These are phyloP conservation scores for Apiospora aurea DNA, from an alignment of 2,329 filamentous ascomycete species.

Conservation along the genomic window DNA sequence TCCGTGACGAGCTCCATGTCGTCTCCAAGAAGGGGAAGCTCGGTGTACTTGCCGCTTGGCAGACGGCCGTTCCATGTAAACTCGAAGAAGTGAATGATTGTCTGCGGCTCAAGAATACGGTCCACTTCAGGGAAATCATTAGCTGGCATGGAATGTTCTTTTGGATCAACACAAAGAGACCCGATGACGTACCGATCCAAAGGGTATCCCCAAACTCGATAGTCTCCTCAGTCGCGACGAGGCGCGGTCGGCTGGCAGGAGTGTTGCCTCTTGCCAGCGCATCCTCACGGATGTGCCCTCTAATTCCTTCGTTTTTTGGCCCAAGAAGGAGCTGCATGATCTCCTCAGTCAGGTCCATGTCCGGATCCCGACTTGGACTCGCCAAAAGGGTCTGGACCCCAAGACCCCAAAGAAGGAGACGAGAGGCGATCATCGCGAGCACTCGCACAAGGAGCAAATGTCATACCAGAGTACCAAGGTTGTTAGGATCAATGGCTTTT, in stretches of 20 bases:
- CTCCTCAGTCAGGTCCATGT: constrained; percentile 1
- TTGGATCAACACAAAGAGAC: background rate
- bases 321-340: background rate
- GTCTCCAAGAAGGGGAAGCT: background rate
- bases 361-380: background rate
- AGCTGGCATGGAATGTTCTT: background rate
- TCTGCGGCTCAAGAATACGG: constrained; percentile 13
- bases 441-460: background rate
- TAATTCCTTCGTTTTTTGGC: background rate
- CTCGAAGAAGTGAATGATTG: background rate
- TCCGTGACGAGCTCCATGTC: constrained; percentile 1
- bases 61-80: background rate
- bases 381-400: background rate
- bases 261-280: constrained; percentile 7
- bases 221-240: background rate
- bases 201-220: background rate
- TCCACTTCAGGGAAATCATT: background rate
- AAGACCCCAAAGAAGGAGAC: background rate
- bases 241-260: background rate
- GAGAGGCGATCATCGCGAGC: background rate
- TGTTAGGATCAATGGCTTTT: background rate
- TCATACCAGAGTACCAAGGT: background rate
- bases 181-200: background rate
- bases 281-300: background rate
- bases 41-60: background rate